Evolutionary conservation across 1,139 yeast genomes (phyloP).

Genomic region (Geotrichum carabidarum): DNA sequence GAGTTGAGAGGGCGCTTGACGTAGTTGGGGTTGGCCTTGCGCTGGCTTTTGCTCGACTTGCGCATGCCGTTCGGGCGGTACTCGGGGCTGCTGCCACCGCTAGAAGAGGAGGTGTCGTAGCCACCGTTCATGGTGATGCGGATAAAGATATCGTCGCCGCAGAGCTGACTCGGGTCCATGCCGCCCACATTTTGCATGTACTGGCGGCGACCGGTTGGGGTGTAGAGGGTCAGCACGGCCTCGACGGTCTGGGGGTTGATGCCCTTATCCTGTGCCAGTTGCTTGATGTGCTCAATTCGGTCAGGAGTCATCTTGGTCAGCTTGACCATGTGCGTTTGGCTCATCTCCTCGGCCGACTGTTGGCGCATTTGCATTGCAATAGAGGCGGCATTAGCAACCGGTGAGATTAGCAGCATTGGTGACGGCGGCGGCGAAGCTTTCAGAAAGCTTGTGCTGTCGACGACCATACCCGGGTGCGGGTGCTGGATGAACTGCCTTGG

Average conservation of each 20-base stretch:
- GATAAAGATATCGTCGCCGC: conserved; percentile 31
- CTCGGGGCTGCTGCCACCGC: too few relatives aligned
- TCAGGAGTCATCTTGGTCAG: conserved; percentile 30
- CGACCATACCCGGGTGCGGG: conserved; percentile 3
- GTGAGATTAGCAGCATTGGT: conserved; percentile 8
- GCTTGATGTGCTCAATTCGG: conserved; percentile 29
- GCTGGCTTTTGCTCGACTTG: conserved; percentile 19
- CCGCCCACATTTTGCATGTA: conserved; percentile 9
- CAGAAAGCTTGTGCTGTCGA: conserved; percentile 2
- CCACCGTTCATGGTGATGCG: conserved; percentile 33
- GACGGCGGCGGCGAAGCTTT: conserved; percentile 11
- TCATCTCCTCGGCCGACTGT: conserved; percentile 12
- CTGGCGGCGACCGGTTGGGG: conserved; percentile 18
- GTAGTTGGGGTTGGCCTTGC: conserved; percentile 29
- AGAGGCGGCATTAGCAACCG: conserved; percentile 1
- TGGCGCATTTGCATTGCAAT: conserved; percentile 10
- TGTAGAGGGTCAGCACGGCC: conserved; percentile 31
- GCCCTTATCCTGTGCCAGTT: conserved; percentile 32
- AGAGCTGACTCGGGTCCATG: conserved; percentile 9
- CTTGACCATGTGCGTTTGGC: conserved; percentile 19
- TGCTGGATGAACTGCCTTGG: conserved; percentile 10
- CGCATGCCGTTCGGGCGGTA: conserved; percentile 4
- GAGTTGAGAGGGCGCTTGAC: conserved; percentile 49
- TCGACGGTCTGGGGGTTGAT: conserved; percentile 35
- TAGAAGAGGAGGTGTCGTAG: conserved; percentile 21